These are phyloP conservation scores for Symbiodinium natans DNA, from an alignment of 73 alveolate species.

Conservation along the genomic window DNA sequence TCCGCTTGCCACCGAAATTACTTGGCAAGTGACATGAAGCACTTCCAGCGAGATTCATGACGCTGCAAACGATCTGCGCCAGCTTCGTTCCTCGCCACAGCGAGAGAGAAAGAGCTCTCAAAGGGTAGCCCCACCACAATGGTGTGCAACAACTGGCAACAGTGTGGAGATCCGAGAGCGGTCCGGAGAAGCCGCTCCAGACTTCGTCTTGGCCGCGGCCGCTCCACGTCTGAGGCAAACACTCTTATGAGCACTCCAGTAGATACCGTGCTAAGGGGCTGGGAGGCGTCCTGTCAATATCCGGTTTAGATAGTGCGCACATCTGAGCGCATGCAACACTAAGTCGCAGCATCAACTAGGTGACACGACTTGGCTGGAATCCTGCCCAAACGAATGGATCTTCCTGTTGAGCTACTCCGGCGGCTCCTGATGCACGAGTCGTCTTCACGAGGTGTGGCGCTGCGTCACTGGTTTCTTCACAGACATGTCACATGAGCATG, in stretches of 20 bases:
- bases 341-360: too few species aligned
- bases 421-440: too few species aligned
- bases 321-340: too few species aligned
- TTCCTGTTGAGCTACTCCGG: background rate
- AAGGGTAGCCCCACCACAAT: background rate
- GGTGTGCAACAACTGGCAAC: background rate
- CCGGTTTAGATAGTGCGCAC: too few species aligned
- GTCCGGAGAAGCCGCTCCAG: background rate
- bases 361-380: too few species aligned
- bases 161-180: background rate
- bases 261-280: background rate
- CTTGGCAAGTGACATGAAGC: background rate
- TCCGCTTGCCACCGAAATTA: too few species aligned
- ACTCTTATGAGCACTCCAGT: background rate
- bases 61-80: background rate
- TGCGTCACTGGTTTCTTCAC: too few species aligned
- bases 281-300: background rate
- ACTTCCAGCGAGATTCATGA: constrained; percentile 5
- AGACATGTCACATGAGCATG: too few species aligned
- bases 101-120: background rate
- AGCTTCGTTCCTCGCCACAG: background rate
- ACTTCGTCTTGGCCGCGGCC: background rate
- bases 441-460: too few species aligned
- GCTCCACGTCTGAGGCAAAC: background rate
- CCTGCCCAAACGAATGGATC: background rate